phyloP scores from a whole-genome alignment of 2,329 filamentous ascomycete genomes.

The Cercospora sesami region DNA sequence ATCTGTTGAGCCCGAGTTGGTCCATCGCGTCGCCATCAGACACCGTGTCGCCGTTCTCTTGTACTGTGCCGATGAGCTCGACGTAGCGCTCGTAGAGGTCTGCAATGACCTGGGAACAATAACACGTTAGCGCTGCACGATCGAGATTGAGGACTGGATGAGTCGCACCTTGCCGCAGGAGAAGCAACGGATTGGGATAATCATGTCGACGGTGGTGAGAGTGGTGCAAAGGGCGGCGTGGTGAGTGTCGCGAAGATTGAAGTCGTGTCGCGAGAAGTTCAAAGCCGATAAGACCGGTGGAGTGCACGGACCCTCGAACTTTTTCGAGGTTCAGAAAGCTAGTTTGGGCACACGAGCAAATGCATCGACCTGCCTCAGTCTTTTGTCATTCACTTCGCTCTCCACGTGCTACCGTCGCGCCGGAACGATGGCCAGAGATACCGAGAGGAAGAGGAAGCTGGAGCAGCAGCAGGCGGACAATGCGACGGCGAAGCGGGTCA shows the following conservation, averaged over 20 bases:
- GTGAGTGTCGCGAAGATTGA: slow-evolving; percentile 14
- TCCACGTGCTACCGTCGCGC: not conserved
- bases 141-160: not conserved
- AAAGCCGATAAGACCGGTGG: slow-evolving; percentile 6
- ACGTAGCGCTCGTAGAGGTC: slow-evolving; percentile 98
- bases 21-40: slow-evolving; percentile 85
- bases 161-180: slow-evolving; percentile 91
- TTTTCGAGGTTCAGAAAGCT: slow-evolving; percentile 15
- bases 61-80: slow-evolving; percentile 76
- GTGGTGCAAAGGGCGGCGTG: not conserved
- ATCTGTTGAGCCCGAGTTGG: slow-evolving; percentile 85
- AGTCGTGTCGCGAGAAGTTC: slow-evolving; percentile 8
- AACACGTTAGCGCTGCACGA: slow-evolving; percentile 8
- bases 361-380: not conserved
- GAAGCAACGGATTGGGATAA: slow-evolving; percentile 97
- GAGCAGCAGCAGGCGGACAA: slow-evolving; percentile 24
- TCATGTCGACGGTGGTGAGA: slow-evolving; percentile 65
- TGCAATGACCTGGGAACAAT: slow-evolving; percentile 73
- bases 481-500: slow-evolving; percentile 26
- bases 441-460: slow-evolving; percentile 28
- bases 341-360: slow-evolving; percentile 12
- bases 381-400: not conserved
- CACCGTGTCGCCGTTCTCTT: slow-evolving; percentile 66
- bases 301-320: slow-evolving; percentile 18
- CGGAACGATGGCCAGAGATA: slow-evolving; percentile 24